Base-by-base conservation (phyloP, 2,329 filamentous ascomycete species). In the Paraphoma sp. region DNA sequence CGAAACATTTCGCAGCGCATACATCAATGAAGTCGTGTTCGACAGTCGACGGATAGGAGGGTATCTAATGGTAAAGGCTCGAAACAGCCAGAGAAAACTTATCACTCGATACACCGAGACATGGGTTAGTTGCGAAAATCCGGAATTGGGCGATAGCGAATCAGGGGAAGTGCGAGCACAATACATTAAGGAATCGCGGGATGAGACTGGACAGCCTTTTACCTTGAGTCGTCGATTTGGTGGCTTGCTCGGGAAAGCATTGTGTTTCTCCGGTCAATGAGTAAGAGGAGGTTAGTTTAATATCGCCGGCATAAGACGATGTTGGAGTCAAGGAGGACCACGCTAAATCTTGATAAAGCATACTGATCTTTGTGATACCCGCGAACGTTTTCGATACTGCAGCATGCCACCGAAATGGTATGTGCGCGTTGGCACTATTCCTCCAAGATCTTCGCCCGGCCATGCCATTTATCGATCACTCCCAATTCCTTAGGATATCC, bases 1-100 rank as follows among this genome's bases (percentile, higher is more conserved):
- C 33, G 44, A 38, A 10, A 16, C 8, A 10, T n/a, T n/a, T 28
- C 16, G 29, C 1, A 9, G 28, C 12, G 38, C 48, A 10, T 28
- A 41, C 28, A 45, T 51, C 43, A 47, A 31, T 14, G 18, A 48
- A 41, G 11, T 51, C 3, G 31, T 23, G 6, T 57, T 54, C 23
- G 51, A 48, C 5, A 54, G 51, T 16, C 42, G 6, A 40, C 50
- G 45, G 29, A 16, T 30, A 8, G 40, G 45, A 23, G 16, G 33
- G 4, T 30, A 42, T 10, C 18, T 54, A 36, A 40, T 54, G 10
- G 36, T 51, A 31, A 49, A 40, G 30, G 33, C 16, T 38, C 54
- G 42, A 29, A 10, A 40, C 9, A 36, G 6, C 33, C 33, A 14
- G 14, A 36, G 33, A 36, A 36, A 3, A 10, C 9, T 36, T 36